These are phyloP conservation scores for Curvularia spicifera DNA, from an alignment of 2,329 filamentous ascomycete species.

Conservation along the genomic window DNA sequence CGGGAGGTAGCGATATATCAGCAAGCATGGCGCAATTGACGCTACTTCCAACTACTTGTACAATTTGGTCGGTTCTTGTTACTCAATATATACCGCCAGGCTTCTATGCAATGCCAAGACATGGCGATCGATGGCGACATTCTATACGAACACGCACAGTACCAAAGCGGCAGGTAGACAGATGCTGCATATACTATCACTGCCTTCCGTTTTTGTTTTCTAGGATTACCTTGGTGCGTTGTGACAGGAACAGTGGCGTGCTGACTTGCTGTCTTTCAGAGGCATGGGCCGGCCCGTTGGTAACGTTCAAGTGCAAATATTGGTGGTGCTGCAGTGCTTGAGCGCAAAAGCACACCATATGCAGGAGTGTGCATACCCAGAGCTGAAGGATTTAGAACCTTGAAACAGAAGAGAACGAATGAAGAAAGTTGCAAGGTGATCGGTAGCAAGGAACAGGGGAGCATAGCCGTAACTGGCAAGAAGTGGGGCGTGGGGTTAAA, in stretches of 20 bases:
- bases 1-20: background rate
- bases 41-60: background rate
- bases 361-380: background rate
- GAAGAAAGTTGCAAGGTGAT: constrained; percentile 3
- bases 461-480: background rate
- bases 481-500: background rate
- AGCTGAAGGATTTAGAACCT: background rate
- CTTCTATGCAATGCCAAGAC: background rate
- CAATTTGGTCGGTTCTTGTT: background rate
- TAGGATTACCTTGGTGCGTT: no score
- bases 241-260: background rate
- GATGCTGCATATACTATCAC: background rate
- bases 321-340: constrained; percentile 10
- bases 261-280: constrained; percentile 7
- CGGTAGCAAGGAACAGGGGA: constrained; percentile 6
- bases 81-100: background rate
- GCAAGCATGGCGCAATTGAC: background rate
- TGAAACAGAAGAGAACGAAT: background rate
- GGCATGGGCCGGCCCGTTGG: constrained; percentile 11
- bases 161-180: background rate
- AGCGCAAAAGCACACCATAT: no score
- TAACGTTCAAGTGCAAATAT: background rate
- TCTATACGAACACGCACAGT: background rate
- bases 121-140: background rate
- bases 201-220: background rate